Percentiles rank a stretch among this genome's conserved stretches.
Evolutionary conservation across 2,329 filamentous ascomycete species (phyloP).

Genomic region (Fusarium tjaetaba): DNA sequence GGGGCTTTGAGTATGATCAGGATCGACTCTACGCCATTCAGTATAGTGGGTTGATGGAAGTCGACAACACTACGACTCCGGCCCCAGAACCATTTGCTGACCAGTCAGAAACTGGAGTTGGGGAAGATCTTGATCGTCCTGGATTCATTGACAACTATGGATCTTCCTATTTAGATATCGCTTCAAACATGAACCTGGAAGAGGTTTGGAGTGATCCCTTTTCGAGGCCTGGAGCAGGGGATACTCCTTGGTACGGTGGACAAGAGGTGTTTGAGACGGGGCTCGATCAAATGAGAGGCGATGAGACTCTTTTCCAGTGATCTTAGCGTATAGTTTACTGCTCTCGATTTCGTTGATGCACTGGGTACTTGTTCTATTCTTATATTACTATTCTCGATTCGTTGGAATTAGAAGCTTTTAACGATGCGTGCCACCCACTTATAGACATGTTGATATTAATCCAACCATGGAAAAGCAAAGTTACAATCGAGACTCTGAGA

Average conservation of each 20-base stretch:
- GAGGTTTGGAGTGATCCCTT: not conserved
- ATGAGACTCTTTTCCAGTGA: accelerated
- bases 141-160: not conserved
- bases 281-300: accelerated
- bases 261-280: not conserved
- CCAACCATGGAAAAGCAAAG: not conserved
- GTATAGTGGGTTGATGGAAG: not conserved
- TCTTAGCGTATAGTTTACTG: accelerated
- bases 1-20: not conserved
- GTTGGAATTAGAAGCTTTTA: no score
- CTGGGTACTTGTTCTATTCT: not conserved
- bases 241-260: not conserved
- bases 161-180: accelerated
- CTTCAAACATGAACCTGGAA: accelerated
- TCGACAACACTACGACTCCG: not conserved
- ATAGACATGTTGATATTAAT: not conserved
- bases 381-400: not conserved
- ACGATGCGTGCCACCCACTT: no score
- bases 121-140: not conserved
- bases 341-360: no score
- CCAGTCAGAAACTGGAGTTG: not conserved
- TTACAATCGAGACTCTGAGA: not conserved
- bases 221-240: not conserved
- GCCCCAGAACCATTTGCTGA: no score
- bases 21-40: not conserved